A percentile compares a stretch with the other conserved stretches of the same genome.
Conservation (phyloP, 768 basidiomycete genomes). For the Glaciozyma martinii region DNA sequence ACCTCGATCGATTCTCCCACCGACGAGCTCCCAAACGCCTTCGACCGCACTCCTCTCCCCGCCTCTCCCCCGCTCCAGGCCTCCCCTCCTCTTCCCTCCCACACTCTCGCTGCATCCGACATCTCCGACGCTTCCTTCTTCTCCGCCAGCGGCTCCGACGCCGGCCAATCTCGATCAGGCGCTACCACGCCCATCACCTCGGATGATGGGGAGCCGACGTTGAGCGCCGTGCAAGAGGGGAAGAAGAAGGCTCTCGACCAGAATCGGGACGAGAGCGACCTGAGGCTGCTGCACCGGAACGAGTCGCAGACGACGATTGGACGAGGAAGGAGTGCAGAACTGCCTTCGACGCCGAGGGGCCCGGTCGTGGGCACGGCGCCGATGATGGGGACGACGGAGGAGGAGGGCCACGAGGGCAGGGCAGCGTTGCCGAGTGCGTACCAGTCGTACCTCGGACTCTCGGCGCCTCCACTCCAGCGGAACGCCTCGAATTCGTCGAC, state of each 20-base stretch:
- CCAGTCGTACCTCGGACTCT: constrained; percentile 3
- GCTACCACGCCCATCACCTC: constrained; percentile 3
- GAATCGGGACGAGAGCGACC: neutral
- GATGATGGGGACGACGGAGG: neutral
- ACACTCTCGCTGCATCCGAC: neutral
- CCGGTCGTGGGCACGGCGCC: neutral
- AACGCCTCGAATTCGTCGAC: neutral
- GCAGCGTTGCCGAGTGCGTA: neutral
- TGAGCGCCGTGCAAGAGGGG: neutral
- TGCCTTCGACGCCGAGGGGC: neutral
- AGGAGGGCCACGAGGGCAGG: neutral
- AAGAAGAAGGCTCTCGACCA: neutral
- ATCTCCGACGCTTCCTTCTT: neutral
- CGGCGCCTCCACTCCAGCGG: constrained; percentile 8
- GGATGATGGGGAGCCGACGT: neutral
- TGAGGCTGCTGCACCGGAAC: constrained; percentile 34
- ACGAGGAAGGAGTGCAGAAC: constrained; percentile 10
- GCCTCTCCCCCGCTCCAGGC: neutral
- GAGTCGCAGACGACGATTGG: constrained; percentile 39
- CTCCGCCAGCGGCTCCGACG: neutral
- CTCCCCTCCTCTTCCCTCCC: neutral
- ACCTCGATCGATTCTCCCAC: neutral
- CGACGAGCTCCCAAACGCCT: neutral
- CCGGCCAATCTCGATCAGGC: neutral
- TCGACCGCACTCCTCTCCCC: neutral